Evolutionary conservation across 495 filamentous ascomycete species (phyloP).

Genomic region (Aspergillus bridgeri): DNA sequence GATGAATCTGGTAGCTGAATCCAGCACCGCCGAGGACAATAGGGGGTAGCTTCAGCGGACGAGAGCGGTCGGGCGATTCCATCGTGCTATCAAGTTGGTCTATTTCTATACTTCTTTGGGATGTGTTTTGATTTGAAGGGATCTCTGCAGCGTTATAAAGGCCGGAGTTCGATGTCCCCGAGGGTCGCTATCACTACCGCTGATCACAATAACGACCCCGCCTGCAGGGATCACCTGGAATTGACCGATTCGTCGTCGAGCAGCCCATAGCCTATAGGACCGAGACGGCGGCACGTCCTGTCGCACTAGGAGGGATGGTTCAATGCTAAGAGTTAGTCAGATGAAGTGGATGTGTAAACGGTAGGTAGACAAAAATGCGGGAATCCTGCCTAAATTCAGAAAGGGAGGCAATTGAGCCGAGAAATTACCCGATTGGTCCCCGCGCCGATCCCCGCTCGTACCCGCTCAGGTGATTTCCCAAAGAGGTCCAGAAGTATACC

Average conservation of each 20-base stretch:
- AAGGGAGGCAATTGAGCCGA: neutral
- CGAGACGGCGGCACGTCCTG: neutral
- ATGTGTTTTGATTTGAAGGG: neutral
- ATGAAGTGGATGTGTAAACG: neutral
- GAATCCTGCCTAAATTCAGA: neutral
- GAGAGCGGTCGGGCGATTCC: neutral
- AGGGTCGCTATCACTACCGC: neutral
- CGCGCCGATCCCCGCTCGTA: neutral
- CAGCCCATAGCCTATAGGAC: neutral
- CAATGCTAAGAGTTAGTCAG: neutral
- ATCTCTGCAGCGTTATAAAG: neutral
- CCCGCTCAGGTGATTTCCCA: too few relatives aligned
- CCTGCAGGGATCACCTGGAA: neutral
- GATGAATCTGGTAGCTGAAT: slow-evolving; percentile 80
- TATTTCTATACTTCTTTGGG: neutral
- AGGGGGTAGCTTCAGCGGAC: slow-evolving; percentile 15
- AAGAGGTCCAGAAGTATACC: too few relatives aligned
- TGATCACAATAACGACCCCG: neutral
- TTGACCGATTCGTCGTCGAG: neutral
- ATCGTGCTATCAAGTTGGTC: neutral
- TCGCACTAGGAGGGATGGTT: neutral
- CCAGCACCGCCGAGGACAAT: slow-evolving; percentile 80
- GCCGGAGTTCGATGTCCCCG: neutral
- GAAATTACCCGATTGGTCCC: neutral
- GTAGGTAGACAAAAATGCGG: neutral